These are phyloP conservation scores for Lecanoromycetidae sp. DNA, from an alignment of 2,329 filamentous ascomycete genomes.

Conservation along the genomic window DNA sequence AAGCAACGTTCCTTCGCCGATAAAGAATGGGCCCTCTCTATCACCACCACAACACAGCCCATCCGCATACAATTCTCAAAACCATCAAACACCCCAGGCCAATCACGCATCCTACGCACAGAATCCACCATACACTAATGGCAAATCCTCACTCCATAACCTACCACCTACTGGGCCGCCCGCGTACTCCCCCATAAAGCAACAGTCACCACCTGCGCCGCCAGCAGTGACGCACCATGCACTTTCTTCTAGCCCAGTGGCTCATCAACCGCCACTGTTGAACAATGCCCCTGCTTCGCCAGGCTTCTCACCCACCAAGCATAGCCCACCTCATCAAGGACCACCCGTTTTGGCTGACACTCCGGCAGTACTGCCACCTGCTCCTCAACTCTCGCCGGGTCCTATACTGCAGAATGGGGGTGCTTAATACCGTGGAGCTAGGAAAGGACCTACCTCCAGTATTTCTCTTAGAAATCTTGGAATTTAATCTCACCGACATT, in stretches of 20 bases:
- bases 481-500: too few species aligned
- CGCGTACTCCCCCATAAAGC: conserved; percentile 29
- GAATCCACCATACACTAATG: conserved; percentile 10
- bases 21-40: conserved; percentile 36
- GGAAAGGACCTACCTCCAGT: neutral
- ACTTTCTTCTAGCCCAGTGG: conserved; percentile 19
- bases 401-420: neutral
- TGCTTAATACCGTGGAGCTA: too few species aligned
- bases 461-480: too few species aligned
- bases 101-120: too few species aligned
- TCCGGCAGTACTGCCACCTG: conserved; percentile 8
- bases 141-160: conserved; percentile 15
- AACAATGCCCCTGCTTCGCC: conserved; percentile 23
- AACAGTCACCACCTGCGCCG: conserved; percentile 25
- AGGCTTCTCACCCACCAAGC: conserved; percentile 37
- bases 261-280: conserved; percentile 17
- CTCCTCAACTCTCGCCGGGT: conserved; percentile 4
- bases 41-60: conserved; percentile 39
- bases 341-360: neutral
- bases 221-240: conserved; percentile 4
- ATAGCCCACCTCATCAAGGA: conserved; percentile 20
- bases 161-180: conserved; percentile 21
- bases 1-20: conserved; percentile 29
- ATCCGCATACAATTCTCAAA: conserved; percentile 42
- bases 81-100: conserved; percentile 25